phyloP scores from a whole-genome alignment of 163 green algal genomes.

The Volvox carteri region DNA sequence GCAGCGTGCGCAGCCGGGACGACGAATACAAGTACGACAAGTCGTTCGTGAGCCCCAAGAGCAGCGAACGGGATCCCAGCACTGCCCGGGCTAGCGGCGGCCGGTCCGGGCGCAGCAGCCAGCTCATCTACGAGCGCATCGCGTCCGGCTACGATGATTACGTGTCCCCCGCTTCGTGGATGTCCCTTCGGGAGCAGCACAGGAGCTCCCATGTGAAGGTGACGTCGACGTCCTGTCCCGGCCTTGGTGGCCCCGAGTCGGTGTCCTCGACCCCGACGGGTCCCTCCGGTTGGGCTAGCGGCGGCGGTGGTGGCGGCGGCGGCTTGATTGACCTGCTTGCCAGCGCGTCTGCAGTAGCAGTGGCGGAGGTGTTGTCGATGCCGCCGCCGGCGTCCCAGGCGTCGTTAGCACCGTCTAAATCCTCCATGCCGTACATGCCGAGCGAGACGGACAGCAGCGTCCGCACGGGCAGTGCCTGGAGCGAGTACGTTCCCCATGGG shows the following conservation, averaged over 20 bases:
- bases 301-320: background rate
- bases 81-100: background rate
- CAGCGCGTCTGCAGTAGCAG: background rate
- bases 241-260: background rate
- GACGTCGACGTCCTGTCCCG: background rate
- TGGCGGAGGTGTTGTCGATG: background rate
- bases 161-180: conserved; percentile 29
- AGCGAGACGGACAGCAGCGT: background rate
- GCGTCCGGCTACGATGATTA: conserved; percentile 48
- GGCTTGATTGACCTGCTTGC: background rate
- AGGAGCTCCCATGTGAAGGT: background rate
- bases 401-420: background rate
- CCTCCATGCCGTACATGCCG: background rate
- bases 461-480: background rate
- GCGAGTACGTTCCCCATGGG: background rate
- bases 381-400: background rate
- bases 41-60: background rate
- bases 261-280: background rate
- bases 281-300: background rate
- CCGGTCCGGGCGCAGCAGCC: background rate
- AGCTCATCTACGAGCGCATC: background rate
- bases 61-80: background rate
- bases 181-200: conserved; percentile 39
- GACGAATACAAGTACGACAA: conserved; percentile 49
- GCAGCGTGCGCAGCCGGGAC: background rate